phyloP scores from a whole-genome alignment of 129 eudicot species.

The Lactuca sativa region DNA sequence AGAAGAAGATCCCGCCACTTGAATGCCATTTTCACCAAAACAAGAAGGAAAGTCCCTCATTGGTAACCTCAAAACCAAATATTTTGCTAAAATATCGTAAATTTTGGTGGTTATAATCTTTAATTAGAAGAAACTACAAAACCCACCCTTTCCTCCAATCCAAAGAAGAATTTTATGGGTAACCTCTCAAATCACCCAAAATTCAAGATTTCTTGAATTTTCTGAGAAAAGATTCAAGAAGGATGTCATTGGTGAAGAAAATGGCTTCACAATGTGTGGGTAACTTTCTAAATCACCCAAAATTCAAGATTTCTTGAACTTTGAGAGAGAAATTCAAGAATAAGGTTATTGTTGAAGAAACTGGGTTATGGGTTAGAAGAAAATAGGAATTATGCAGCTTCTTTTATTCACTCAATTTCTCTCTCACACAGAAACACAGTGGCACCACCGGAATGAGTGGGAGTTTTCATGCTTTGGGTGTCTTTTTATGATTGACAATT shows the following conservation, averaged over 20 bases:
- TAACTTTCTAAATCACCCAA: background rate
- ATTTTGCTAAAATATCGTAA: background rate
- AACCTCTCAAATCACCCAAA: background rate
- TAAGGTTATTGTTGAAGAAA: constrained; percentile 11
- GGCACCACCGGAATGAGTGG: constrained; percentile 26
- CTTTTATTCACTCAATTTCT: constrained; percentile 15
- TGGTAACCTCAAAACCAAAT: background rate
- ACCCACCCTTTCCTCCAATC: background rate
- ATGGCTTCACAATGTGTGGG: background rate
- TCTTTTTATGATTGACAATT: constrained; percentile 33
- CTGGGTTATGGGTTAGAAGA: constrained; percentile 9
- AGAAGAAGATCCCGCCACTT: constrained; percentile 50
- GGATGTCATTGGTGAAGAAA: background rate
- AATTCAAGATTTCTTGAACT: background rate
- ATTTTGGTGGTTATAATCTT: background rate
- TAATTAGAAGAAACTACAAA: background rate
- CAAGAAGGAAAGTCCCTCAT: constrained; percentile 85
- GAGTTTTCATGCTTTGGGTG: constrained; percentile 33
- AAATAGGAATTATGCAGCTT: constrained; percentile 4
- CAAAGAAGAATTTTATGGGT: constrained; percentile 1
- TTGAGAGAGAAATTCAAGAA: background rate
- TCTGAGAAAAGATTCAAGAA: too few relatives aligned
- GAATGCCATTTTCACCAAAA: constrained; percentile 77
- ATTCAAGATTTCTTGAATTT: background rate
- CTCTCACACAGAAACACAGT: constrained; percentile 18